Percentiles rank a stretch among this genome's conserved stretches.
phyloP scores from a whole-genome alignment of 2,329 filamentous ascomycete species.

The Cladosporium sphaerospermum region DNA sequence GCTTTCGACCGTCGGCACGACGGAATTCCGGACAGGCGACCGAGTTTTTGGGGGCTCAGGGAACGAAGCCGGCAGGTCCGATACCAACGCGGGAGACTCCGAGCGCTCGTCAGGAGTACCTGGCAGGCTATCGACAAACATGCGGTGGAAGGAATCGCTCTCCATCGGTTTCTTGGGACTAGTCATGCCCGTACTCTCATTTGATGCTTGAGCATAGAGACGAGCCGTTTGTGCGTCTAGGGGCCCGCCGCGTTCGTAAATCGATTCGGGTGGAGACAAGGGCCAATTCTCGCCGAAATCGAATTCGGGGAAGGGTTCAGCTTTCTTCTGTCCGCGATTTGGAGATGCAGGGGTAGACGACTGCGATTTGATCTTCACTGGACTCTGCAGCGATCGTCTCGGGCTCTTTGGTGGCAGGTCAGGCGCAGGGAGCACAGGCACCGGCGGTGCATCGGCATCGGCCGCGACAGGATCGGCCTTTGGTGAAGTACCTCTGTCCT shows the following conservation, averaged over 20 bases:
- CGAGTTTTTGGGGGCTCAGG: neutral
- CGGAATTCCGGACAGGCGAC: neutral
- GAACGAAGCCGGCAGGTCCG: neutral
- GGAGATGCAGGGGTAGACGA: no score
- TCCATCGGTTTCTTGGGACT: slow-evolving; percentile 20
- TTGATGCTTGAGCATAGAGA: neutral
- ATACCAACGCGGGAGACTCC: neutral
- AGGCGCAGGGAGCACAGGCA: slow-evolving; percentile 1
- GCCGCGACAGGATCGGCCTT: neutral
- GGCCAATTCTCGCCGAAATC: slow-evolving; percentile 5
- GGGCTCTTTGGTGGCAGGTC: slow-evolving; percentile 2
- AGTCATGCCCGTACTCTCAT: neutral
- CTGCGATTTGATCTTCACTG: neutral
- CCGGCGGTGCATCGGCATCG: slow-evolving; percentile 3
- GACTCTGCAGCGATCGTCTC: slow-evolving; percentile 2
- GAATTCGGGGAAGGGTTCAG: neutral
- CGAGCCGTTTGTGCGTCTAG: neutral
- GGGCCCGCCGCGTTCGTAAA: neutral
- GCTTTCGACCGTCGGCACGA: neutral
- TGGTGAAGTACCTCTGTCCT: neutral
- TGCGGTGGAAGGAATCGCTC: slow-evolving; percentile 27
- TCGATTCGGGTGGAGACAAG: neutral
- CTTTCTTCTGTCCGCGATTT: neutral
- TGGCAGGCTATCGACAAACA: slow-evolving; percentile 29
- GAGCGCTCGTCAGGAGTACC: neutral